These are phyloP conservation scores for Mucor mucedo DNA, from an alignment of 371 early-diverging fungal species.

Conservation along the genomic window DNA sequence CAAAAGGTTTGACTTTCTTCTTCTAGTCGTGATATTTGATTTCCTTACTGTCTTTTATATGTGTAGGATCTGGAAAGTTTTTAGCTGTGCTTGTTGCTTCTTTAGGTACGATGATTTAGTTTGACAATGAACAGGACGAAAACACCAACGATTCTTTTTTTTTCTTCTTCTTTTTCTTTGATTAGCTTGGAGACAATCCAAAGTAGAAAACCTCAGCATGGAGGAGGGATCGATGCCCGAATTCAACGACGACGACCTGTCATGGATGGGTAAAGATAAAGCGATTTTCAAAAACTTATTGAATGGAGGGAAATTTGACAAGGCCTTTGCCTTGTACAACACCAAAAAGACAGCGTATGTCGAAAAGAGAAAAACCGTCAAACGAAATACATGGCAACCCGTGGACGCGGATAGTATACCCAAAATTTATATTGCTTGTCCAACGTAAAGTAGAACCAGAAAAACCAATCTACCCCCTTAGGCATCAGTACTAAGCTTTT, in stretches of 20 bases:
- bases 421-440: slow-evolving; percentile 54
- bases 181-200: background rate
- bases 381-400: slow-evolving; percentile 8
- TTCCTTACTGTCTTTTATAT: background rate
- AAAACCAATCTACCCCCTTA: no score
- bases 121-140: no score
- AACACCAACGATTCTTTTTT: background rate
- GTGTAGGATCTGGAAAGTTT: slow-evolving; percentile 61
- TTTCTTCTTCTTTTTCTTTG: background rate
- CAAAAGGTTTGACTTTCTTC: slow-evolving; percentile 48
- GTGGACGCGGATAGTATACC: slow-evolving; percentile 6
- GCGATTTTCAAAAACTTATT: background rate
- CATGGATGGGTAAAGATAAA: slow-evolving; percentile 18
- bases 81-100: slow-evolving; percentile 59
- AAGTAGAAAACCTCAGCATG: background rate
- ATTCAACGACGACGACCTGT: slow-evolving; percentile 13
- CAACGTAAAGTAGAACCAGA: slow-evolving; percentile 46
- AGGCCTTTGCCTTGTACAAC: background rate
- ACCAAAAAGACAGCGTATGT: background rate
- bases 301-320: background rate
- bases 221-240: background rate
- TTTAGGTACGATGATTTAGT: slow-evolving; percentile 35
- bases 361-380: background rate
- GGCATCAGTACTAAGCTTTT: background rate
- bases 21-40: no score